Evolutionary conservation across 768 basidiomycete genomes (phyloP).

Genomic region (Porpolomopsis calyptriformis): DNA sequence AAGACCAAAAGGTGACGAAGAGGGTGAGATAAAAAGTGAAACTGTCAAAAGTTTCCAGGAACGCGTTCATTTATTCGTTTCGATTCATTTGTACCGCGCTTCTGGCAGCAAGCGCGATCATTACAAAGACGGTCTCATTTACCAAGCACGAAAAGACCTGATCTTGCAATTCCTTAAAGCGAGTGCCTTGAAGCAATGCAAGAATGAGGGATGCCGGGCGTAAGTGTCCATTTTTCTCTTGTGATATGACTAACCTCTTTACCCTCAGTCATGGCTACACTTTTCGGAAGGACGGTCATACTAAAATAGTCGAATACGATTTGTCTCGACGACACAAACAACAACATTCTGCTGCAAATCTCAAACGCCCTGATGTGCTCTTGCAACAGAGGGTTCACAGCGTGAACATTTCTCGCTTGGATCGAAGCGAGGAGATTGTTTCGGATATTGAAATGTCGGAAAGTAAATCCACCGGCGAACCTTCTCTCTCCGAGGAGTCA

Average conservation of each 20-base stretch:
- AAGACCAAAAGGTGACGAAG: constrained; percentile 23
- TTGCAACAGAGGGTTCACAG: constrained; percentile 30
- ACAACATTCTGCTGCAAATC: constrained; percentile 25
- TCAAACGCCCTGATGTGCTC: constrained; percentile 73
- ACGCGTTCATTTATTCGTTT: constrained; percentile 58
- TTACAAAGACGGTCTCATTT: constrained; percentile 84
- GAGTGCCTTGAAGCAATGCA: constrained; percentile 62
- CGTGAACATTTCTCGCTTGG: constrained; percentile 13
- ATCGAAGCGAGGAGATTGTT: constrained; percentile 23
- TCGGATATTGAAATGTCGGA: constrained; percentile 43
- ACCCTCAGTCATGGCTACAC: constrained; percentile 62
- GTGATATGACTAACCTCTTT: constrained; percentile 4
- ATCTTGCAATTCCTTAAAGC: constrained; percentile 73
- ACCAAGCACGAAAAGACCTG: constrained; percentile 73
- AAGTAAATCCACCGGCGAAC: constrained; percentile 39
- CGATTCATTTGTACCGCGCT: constrained; percentile 37
- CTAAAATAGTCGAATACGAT: constrained; percentile 92
- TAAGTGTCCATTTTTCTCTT: constrained; percentile 28
- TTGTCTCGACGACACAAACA: constrained; percentile 70
- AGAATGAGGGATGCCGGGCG: constrained; percentile 69
- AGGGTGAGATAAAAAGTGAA: constrained; percentile 42
- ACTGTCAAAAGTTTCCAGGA: constrained; percentile 48
- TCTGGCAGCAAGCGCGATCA: constrained; percentile 59
- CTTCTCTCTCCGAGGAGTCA: constrained; percentile 38
- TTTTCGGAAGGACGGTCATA: constrained; percentile 87